These are phyloP conservation scores for Choiromyces venosus DNA, from an alignment of 495 filamentous ascomycete genomes.

Conservation along the genomic window DNA sequence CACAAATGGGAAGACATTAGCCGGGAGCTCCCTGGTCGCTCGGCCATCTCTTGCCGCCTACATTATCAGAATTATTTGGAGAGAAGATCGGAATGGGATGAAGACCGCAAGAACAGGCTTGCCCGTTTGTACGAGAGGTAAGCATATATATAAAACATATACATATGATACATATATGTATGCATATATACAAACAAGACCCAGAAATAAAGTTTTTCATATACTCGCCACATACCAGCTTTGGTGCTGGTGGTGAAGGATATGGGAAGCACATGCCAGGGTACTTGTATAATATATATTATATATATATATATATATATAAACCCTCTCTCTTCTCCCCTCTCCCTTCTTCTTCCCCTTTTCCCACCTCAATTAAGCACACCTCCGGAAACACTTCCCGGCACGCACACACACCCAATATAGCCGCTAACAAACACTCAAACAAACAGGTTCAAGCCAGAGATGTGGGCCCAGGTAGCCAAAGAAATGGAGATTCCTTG, in stretches of 20 bases:
- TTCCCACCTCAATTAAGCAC: neutral
- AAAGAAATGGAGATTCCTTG: constrained; percentile 95
- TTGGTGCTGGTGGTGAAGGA: no score
- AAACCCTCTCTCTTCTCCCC: neutral
- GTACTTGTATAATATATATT: neutral
- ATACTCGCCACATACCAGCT: neutral
- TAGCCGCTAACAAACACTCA: neutral
- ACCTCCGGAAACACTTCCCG: neutral
- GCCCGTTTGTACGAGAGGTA: constrained; percentile 94
- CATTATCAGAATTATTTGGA: constrained; percentile 98
- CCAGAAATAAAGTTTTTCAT: neutral
- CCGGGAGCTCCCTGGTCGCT: constrained; percentile 78
- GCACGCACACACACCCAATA: neutral
- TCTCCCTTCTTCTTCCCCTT: neutral
- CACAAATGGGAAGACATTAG: constrained; percentile 99
- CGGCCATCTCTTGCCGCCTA: constrained; percentile 84
- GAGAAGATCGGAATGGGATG: constrained; percentile 83
- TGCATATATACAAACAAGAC: constrained; percentile 2
- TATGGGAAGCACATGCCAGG: neutral
- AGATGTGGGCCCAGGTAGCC: constrained; percentile 93
- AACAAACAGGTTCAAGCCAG: constrained; percentile 73
- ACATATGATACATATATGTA: neutral
- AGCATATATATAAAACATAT: constrained; percentile 35
- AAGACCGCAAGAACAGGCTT: constrained; percentile 94
- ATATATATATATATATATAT: neutral